A percentile compares a stretch with the other conserved stretches of the same genome.
phyloP scores from a whole-genome alignment of 2,329 filamentous ascomycete genomes.

The Xylariomycetidae sp. region DNA sequence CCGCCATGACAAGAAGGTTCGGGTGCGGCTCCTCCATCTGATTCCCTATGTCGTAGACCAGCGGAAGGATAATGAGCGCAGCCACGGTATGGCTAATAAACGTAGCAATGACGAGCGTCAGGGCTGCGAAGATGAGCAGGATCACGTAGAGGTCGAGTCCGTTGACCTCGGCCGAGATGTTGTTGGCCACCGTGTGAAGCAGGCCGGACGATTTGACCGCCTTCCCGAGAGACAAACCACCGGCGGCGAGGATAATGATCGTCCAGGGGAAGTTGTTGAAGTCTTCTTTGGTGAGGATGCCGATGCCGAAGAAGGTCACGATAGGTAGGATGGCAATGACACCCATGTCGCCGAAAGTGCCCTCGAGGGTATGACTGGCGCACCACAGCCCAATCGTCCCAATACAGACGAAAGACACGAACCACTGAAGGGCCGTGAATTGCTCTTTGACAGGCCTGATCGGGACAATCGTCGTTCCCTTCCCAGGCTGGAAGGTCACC shows the following conservation, averaged over 20 bases:
- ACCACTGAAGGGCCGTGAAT: slow-evolving; percentile 87
- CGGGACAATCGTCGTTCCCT: slow-evolving; percentile 81
- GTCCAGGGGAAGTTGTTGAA: slow-evolving; percentile 99
- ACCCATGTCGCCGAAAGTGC: slow-evolving; percentile 93
- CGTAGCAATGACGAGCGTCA: slow-evolving; percentile 90
- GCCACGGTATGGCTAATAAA: slow-evolving; percentile 98
- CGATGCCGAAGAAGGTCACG: slow-evolving; percentile 91
- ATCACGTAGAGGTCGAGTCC: slow-evolving; percentile 80
- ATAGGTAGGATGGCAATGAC: slow-evolving; percentile 96
- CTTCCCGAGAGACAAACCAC: slow-evolving; percentile 86
- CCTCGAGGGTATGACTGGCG: slow-evolving; percentile 79
- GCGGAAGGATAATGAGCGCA: slow-evolving; percentile 85
- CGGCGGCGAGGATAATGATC: slow-evolving; percentile 95
- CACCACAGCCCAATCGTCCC: slow-evolving; percentile 89
- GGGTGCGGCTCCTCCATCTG: slow-evolving; percentile 86
- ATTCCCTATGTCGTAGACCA: slow-evolving; percentile 80
- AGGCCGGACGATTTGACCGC: slow-evolving; percentile 90
- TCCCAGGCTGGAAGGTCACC: slow-evolving; percentile 76
- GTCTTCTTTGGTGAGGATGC: slow-evolving; percentile 95
- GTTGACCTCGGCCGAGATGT: slow-evolving; percentile 68
- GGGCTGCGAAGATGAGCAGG: slow-evolving; percentile 72
- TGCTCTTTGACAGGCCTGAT: slow-evolving; percentile 85
- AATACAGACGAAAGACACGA: slow-evolving; percentile 79
- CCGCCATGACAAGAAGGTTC: slow-evolving; percentile 90
- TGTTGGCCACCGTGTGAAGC: slow-evolving; percentile 75